Evolutionary conservation across 1,139 yeast species (phyloP).

Genomic region (Nadsonia commutata): DNA sequence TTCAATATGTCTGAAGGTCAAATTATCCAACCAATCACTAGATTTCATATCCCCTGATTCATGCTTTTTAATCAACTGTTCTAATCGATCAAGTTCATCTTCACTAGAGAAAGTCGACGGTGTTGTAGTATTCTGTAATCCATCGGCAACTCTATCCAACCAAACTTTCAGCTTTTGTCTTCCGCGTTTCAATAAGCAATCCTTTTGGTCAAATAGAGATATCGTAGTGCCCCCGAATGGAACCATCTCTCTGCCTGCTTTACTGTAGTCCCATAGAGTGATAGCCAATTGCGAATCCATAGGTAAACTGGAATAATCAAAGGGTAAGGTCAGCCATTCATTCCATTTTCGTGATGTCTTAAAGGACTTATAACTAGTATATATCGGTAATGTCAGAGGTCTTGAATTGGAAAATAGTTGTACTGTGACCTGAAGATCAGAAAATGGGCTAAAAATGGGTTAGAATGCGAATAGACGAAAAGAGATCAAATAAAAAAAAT

Average conservation of each 20-base stretch:
- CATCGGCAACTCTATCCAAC: conserved; percentile 24
- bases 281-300: conserved; percentile 45
- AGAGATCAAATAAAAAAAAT: no score
- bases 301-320: conserved; percentile 55
- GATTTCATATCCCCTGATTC: conserved; percentile 52
- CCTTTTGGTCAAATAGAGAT: conserved; percentile 38
- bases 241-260: conserved; percentile 33
- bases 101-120: conserved; percentile 17
- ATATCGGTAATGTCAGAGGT: conserved; percentile 51
- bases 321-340: conserved; percentile 56
- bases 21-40: conserved; percentile 63
- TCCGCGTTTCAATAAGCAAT: conserved; percentile 40
- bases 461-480: neutral
- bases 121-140: conserved; percentile 17
- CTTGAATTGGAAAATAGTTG: conserved; percentile 49
- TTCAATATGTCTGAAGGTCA: conserved; percentile 47
- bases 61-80: conserved; percentile 42
- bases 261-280: conserved; percentile 50
- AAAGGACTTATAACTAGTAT: conserved; percentile 51
- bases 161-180: conserved; percentile 35
- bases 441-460: conserved; percentile 24
- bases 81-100: conserved; percentile 29
- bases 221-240: conserved; percentile 45
- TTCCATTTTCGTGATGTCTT: conserved; percentile 33
- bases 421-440: conserved; percentile 50